Conservation (phyloP, 1,284 basidiomycete species). For the Pascua sp. region DNA sequence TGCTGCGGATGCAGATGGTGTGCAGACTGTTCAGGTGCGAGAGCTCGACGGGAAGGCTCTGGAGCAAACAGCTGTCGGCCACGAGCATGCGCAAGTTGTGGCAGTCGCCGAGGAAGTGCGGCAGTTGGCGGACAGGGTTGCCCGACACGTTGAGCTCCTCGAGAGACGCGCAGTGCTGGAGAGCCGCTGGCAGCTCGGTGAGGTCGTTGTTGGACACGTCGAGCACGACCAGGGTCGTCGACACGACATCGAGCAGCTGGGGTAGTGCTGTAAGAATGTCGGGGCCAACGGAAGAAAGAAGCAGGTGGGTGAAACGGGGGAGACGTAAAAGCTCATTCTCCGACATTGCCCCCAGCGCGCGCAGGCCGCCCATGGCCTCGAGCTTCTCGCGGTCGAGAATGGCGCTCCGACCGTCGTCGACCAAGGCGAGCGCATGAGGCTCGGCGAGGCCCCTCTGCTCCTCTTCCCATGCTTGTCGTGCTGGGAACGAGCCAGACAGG, state of each 20-base stretch:
- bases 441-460: conserved; percentile 12
- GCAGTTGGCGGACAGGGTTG: conserved; percentile 80
- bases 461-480: conserved; percentile 24
- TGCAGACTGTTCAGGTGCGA: conserved; percentile 69
- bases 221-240: conserved; percentile 72
- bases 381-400: conserved; percentile 38
- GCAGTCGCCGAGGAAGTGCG: conserved; percentile 74
- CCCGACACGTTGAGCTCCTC: conserved; percentile 92
- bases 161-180: conserved; percentile 70
- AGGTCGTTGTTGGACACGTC: conserved; percentile 87
- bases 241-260: conserved; percentile 64
- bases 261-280: conserved; percentile 68
- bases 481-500: conserved; percentile 7
- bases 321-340: conserved; percentile 17
- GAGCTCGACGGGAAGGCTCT: conserved; percentile 66
- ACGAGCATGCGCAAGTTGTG: conserved; percentile 77
- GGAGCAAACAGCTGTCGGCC: conserved; percentile 79
- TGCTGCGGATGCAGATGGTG: conserved; percentile 80
- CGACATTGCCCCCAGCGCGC: conserved; percentile 20
- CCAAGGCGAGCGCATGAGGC: conserved; percentile 38
- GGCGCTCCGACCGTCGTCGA: conserved; percentile 42
- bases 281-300: conserved; percentile 70
- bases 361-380: conserved; percentile 40
- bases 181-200: conserved; percentile 69
- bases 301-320: conserved; percentile 80